Conservation (phyloP, 805 yeast species). For the Kluyveromyces starmeri region DNA sequence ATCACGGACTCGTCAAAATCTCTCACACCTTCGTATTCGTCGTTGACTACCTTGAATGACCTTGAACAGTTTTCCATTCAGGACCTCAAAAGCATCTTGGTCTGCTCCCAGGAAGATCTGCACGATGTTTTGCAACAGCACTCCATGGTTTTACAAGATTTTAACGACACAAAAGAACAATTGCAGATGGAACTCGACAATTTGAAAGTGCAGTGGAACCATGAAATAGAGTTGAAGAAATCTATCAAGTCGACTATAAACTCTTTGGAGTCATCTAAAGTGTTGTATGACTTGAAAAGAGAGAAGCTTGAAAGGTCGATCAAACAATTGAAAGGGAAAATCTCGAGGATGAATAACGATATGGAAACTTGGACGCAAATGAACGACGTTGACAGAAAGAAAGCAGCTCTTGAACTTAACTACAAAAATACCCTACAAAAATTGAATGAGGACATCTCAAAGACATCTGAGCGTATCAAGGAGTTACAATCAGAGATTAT, state of each 20-base stretch:
- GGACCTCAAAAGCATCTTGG: slow-evolving; percentile 25
- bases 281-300: slow-evolving; percentile 24
- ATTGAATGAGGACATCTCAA: slow-evolving; percentile 9
- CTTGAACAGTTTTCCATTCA: slow-evolving; percentile 24
- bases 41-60: slow-evolving; percentile 22
- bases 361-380: slow-evolving; percentile 21
- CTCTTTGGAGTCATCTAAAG: slow-evolving; percentile 27
- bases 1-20: slow-evolving; percentile 6
- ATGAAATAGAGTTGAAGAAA: slow-evolving; percentile 26
- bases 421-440: slow-evolving; percentile 9
- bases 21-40: slow-evolving; percentile 20
- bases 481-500: slow-evolving; percentile 16
- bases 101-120: slow-evolving; percentile 28
- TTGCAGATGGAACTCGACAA: slow-evolving; percentile 24
- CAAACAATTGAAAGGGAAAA: slow-evolving; percentile 17
- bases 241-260: slow-evolving; percentile 27
- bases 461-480: slow-evolving; percentile 8
- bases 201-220: slow-evolving; percentile 26
- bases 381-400: slow-evolving; percentile 13
- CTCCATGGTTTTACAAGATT: slow-evolving; percentile 20
- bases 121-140: slow-evolving; percentile 27
- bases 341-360: slow-evolving; percentile 22
- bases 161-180: slow-evolving; percentile 23
- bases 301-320: slow-evolving; percentile 24
- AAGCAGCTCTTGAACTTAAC: slow-evolving; percentile 10